Evolutionary conservation across 805 yeast genomes (phyloP), one percentile per base, ranked within the genome.

Genomic region (Starmerella scarabaei): DNA sequence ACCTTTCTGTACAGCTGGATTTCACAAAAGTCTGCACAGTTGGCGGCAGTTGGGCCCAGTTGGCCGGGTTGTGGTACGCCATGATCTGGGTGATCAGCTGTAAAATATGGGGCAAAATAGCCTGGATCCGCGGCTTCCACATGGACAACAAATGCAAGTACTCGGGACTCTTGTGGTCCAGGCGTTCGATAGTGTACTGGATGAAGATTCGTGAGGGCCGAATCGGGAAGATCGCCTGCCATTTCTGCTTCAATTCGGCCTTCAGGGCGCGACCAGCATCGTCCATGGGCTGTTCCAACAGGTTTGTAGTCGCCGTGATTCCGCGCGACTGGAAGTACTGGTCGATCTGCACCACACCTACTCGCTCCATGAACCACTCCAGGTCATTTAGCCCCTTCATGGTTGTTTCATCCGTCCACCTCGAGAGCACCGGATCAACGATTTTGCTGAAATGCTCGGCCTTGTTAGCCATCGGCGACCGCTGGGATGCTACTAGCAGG

Each of bases 351-450:
- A 85, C 97, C 40, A 91, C 83, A 2, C 98, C 98, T 37, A 93
- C 70, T 52, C 96, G 71, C 60, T 86, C 97, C 97, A 91, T 88
- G 52, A 91, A 91, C 97, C 97, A 91, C 45, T 84, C 94, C 33
- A 93, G 67, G 55, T 88, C 93, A 54, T 77, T 66, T 21, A 91
- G 64, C 0, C 96, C 96, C 54, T 84, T 84, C 47, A 83, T 85
- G 0, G 96, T 88, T 9, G 74, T 77, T 17, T 85, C 88, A 34
- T 86, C 85, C 0, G 88, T 77, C 99, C 99, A 91, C 0, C 94
- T 86, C 11, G 71, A 63, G 36, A 93, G 65, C 49, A 91, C 96
- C 0, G 95, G 94, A 56, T 91, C 98, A 1, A 93, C 98, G 42
- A 93, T 80, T 33, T 75, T 70, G 17, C 83, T 71, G 59, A 91